Evolutionary conservation across 75 land plant species (phyloP).

Genomic region (Cunninghamia lanceolata): DNA sequence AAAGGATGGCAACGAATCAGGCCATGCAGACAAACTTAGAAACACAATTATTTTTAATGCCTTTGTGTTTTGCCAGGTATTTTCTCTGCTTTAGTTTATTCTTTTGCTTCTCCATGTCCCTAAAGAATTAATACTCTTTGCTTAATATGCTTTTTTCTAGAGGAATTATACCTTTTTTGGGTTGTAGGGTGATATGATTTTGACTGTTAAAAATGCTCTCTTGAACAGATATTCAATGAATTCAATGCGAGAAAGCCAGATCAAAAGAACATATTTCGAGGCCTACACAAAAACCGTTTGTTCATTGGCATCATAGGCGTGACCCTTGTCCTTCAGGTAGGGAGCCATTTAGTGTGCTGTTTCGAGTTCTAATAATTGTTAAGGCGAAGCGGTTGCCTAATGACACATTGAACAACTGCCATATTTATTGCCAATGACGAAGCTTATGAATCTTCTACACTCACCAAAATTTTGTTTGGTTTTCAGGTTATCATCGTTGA

Average conservation of each 20-base stretch:
- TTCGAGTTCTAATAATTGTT: not conserved
- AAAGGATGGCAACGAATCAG: slow-evolving; percentile 12
- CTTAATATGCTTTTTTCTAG: not conserved
- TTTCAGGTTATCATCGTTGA: slow-evolving; percentile 76
- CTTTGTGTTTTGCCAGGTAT: slow-evolving; percentile 94
- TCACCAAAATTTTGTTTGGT: not conserved
- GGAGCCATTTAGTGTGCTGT: not conserved
- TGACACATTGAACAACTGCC: not conserved
- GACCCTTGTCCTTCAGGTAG: slow-evolving; percentile 73
- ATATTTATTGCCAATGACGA: not conserved
- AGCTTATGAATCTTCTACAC: not conserved
- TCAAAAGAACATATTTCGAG: slow-evolving; percentile 70
- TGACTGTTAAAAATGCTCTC: not conserved
- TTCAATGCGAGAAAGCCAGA: slow-evolving; percentile 92
- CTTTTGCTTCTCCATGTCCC: not conserved
- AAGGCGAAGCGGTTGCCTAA: not conserved
- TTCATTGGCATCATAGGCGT: slow-evolving; percentile 67
- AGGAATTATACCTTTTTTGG: not conserved
- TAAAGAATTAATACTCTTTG: not conserved
- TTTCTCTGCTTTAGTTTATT: not conserved
- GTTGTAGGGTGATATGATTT: not conserved
- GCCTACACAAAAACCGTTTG: slow-evolving; percentile 57
- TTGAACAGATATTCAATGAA: slow-evolving; percentile 81
- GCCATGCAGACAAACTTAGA: slow-evolving; percentile 49
- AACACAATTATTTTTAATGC: slow-evolving; percentile 86